Base-by-base conservation (phyloP, 345 rosid species). In the Lumnitzera littorea region DNA sequence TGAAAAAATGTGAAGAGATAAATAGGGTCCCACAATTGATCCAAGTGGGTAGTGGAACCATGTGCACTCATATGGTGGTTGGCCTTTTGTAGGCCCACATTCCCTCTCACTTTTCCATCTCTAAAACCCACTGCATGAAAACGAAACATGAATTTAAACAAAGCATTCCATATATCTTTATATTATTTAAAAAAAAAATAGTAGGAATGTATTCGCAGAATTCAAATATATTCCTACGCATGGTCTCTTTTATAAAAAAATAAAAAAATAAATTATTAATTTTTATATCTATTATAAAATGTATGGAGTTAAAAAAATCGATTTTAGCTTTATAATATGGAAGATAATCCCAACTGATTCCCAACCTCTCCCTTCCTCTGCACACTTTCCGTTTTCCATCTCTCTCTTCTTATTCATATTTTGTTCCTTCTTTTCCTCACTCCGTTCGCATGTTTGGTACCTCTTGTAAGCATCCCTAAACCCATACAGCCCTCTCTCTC, bases 41-140 rank as follows among this genome's bases (percentile, higher is more conserved):
- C 66, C 76, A 74, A 78, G 69, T 76, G 84, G 73, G 54, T 67
- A 68, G 64, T 56, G 83, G 80, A 68, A 72, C 71, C 87, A 82
- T 82, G 87, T 82, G 87, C 87, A 59, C 67, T 72, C 87, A 84
- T 84, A 82, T 82, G 85, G 84, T 80, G 66, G 85, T 80, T 80
- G 87, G 85, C 67, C 61, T 64, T 83, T 84, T 79, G 76, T 79
- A 51, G 16, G 36, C 50, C 58, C 66, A 5, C 48, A 43, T 53
- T 67, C 49, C 58, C 57, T 51, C 60, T 72, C 67, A 17, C 71
- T 55, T 57, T 63, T 53, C 56, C 56, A 58, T 66, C 69, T 36
- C 70, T 47, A 24, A 66, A 65, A 47, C 25, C 65, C 41, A 29
- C 58, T 16, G 20, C 52, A 50, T 16, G 20, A n/a, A 48, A 24